Base-by-base conservation (phyloP, 2,329 filamentous ascomycete species). In the Nemania sp. region DNA sequence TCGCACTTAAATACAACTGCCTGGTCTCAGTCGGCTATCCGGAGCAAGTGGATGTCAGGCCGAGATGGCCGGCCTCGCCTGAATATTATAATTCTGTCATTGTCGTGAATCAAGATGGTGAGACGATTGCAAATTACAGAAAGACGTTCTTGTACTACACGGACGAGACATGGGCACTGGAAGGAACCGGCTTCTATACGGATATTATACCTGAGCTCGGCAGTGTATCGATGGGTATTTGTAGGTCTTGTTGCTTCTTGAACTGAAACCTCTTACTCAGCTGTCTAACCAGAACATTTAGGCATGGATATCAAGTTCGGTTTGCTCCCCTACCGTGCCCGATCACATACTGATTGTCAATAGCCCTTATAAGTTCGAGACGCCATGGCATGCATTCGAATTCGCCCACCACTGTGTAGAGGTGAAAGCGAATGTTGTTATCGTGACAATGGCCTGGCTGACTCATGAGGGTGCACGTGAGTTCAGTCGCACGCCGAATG, bases 381-480 rank as follows among this genome's bases (percentile, higher is more conserved):
- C 80, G 0, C 79, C 79, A 0, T 84, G 80, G 80, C 68, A 73
- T 43, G 76, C 75, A 0, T 83, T 79, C 62, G 81, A 83, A 59
- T 83, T 83, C 63, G 81, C 81, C 11, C 82, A 77, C 21, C 85
- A 90, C 45, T 77, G 88, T 5, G 71, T 91, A 0, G 75, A 84
- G 1, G 75, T 76, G 0, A 69, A 80, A 0, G 83, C 88, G 0
- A 85, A 86, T 13, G 64, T 93, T 0, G 86, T 91, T 1, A 84
- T 92, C 35, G 67, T 94, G 0, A 86, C 84, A 3, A 93, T 93
- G 90, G 90, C 91, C 0, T 94, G 90, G 90, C 78, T 90, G 34
- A 91, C 89, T 1, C 78, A 73, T 57, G 85, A 79, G 62, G 81
- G 79, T 68, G 79, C 74, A 1, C 78, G 68, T 17, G 59, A 60